Evolutionary conservation across 495 filamentous ascomycete species (phyloP), one percentile per base, ranked within the genome.

Genomic region (Clavariopsis aquatica): DNA sequence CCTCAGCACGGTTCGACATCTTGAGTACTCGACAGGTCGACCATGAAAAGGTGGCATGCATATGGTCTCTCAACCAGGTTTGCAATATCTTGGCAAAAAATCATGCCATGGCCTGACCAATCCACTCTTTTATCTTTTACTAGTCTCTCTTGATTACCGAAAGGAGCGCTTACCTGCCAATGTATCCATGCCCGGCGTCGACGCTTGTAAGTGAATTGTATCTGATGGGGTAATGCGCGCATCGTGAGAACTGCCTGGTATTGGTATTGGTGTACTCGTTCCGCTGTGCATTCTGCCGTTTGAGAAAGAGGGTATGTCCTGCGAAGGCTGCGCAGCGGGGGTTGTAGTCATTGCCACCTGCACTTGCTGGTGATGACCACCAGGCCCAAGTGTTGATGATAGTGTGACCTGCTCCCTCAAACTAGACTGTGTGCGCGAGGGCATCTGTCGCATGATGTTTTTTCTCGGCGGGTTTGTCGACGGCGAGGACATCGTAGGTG

Each of bases 151-250:
- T 47, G 23, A 1, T 12, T 29, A 43, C 8, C 24, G 12, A 29
- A 6, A 2, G 9, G 10, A 45, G 36, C 20, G 31, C 72, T 47
- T 47, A 77, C 75, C 75, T 38, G 85, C 85, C 52, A 89, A 72
- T 20, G 85, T 84, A 62, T 88, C 85, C 84, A 88, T 88, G 19
- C 82, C 82, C 0, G 83, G 78, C 17, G 84, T 85, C 10, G 85
- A 84, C 0, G 80, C 71, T 49, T 82, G 81, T 60, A 82, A 63
- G 26, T 65, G 62, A 13, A 66, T 36, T 1, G 55, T 56, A 13
- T 68, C 60, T n/a, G 68, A 57, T 4, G 64, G 64, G 0, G 68
- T 70, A 22, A 61, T 53, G 56, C 57, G 65, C 51, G 68, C 38
- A 20, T 70, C 68, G 76, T 46, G 76, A 66, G 43, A 57, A 9